Percentiles rank a stretch among this genome's conserved stretches.
Conservation (phyloP, 106 monocot genomes). For the Dactylorhiza incarnata region DNA sequence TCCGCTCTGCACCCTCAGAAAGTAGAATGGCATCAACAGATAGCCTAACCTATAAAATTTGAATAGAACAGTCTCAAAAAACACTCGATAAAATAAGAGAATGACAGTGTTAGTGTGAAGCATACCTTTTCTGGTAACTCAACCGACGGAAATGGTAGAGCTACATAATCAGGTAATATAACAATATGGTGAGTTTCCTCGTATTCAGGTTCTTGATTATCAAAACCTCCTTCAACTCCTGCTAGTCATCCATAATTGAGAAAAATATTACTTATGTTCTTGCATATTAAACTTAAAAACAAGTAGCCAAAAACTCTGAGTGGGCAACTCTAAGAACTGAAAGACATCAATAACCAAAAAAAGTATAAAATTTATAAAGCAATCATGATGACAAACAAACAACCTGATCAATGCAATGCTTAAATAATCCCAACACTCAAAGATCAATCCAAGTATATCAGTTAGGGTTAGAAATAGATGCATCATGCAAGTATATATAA, state of each 20-base stretch:
- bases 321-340: not conserved
- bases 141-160: constrained; percentile 89
- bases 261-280: not conserved
- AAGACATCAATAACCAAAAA: not conserved
- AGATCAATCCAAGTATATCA: constrained; percentile 5
- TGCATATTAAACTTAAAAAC: not conserved
- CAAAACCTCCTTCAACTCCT: constrained; percentile 95
- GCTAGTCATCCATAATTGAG: constrained; percentile 13
- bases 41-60: constrained; percentile 63
- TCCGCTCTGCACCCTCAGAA: constrained; percentile 77
- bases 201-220: constrained; percentile 83
- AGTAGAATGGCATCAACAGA: constrained; percentile 78
- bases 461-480: not conserved
- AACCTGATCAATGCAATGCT: not conserved
- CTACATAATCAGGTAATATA: constrained; percentile 65
- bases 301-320: not conserved
- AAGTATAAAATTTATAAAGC: not conserved
- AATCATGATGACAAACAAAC: not conserved
- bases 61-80: not conserved
- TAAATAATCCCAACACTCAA: not conserved
- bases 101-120: not conserved
- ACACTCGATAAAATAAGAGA: not conserved
- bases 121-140: constrained; percentile 93
- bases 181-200: constrained; percentile 69
- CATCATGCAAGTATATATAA: not conserved